These are phyloP conservation scores for Chlorella vulgaris DNA, from an alignment of 139 green algal species.

Conservation along the genomic window DNA sequence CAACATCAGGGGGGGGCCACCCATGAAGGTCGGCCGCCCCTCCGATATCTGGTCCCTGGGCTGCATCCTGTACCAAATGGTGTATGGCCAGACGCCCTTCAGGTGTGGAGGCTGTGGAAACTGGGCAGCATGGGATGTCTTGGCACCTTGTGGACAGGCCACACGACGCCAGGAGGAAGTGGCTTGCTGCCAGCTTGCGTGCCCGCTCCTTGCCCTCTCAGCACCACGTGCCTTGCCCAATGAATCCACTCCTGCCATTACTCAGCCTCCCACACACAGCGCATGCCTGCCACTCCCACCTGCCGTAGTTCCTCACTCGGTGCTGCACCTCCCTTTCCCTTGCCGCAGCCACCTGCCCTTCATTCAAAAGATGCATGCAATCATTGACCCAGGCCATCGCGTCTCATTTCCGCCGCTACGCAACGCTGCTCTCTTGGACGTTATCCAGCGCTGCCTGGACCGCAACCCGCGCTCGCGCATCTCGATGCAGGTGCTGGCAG, in stretches of 20 bases:
- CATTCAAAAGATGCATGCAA: constrained; percentile 95
- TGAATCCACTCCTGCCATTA: too few species aligned
- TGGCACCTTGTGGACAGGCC: not conserved
- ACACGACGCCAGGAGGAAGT: too few species aligned
- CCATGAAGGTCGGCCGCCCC: constrained; percentile 82
- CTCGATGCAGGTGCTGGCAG: constrained; percentile 70
- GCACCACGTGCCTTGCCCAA: too few species aligned
- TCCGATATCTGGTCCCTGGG: constrained; percentile 95
- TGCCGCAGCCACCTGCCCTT: constrained; percentile 73
- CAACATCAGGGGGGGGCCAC: constrained; percentile 71
- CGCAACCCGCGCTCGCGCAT: constrained; percentile 81
- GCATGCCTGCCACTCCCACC: too few species aligned
- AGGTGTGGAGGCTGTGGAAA: constrained; percentile 1
- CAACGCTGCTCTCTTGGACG: constrained; percentile 75
- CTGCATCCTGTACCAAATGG: constrained; percentile 99
- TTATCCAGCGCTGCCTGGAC: constrained; percentile 86
- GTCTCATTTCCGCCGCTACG: constrained; percentile 69
- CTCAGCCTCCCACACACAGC: too few species aligned
- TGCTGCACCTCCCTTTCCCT: not conserved
- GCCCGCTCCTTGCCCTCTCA: too few species aligned
- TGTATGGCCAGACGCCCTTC: constrained; percentile 87
- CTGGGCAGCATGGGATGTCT: not conserved
- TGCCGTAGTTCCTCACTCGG: too few species aligned
- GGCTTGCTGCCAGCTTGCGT: too few species aligned
- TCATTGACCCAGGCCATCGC: constrained; percentile 75